These are phyloP conservation scores for Mrakia hoshinonis DNA, from an alignment of 768 basidiomycete genomes.

Conservation along the genomic window DNA sequence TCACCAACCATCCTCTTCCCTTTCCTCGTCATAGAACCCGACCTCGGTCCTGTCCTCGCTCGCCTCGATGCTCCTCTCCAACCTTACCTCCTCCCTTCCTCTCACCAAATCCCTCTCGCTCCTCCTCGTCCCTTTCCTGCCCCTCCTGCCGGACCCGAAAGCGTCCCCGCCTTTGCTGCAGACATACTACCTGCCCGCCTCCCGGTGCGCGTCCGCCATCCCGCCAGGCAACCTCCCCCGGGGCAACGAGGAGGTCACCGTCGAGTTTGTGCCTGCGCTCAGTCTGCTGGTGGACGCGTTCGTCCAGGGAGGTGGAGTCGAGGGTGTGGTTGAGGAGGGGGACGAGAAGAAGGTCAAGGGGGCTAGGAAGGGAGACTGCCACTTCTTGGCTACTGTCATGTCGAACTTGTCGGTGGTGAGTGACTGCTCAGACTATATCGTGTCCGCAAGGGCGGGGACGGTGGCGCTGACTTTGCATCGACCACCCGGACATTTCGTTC, in stretches of 20 bases:
- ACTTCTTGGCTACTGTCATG: conserved; percentile 90
- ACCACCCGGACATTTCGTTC: not conserved
- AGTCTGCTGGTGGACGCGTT: conserved; percentile 86
- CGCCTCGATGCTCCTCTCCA: conserved; percentile 95
- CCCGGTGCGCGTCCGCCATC: conserved; percentile 69
- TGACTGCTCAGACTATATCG: conserved; percentile 16
- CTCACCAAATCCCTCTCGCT: conserved; percentile 58
- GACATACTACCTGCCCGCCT: conserved; percentile 62
- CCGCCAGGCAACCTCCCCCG: conserved; percentile 46
- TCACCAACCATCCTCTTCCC: not conserved
- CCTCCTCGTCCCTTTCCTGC: conserved; percentile 55
- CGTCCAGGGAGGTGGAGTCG: conserved; percentile 53
- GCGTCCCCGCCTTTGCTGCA: conserved; percentile 47
- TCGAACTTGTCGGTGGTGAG: conserved; percentile 77
- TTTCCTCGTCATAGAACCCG: conserved; percentile 56
- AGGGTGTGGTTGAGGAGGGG: conserved; percentile 44
- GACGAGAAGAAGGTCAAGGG: conserved; percentile 41
- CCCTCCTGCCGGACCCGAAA: conserved; percentile 31
- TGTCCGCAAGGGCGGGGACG: not conserved
- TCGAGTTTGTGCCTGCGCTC: conserved; percentile 49
- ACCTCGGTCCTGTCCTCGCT: conserved; percentile 84
- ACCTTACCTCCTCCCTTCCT: conserved; percentile 66
- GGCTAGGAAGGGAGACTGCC: conserved; percentile 59
- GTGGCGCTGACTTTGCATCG: not conserved
- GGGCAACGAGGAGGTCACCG: conserved; percentile 42